phyloP scores from a whole-genome alignment of 2,329 filamentous ascomycete genomes.

The Ceratocystis lukuohia region DNA sequence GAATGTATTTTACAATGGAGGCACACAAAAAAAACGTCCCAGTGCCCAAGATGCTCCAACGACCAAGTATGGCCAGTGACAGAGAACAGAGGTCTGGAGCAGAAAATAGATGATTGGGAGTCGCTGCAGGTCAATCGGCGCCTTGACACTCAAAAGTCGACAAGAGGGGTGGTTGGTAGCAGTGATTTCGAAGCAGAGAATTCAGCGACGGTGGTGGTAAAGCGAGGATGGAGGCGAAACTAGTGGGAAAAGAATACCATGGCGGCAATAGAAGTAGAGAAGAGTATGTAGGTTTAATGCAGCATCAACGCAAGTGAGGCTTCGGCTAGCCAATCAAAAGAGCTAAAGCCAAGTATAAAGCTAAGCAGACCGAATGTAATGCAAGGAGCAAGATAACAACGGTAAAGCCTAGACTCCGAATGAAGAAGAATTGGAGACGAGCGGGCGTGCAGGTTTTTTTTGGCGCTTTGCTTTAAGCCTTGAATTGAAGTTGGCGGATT shows the following conservation, averaged over 20 bases:
- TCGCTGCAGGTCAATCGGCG: slow-evolving; percentile 15
- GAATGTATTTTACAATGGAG: background rate
- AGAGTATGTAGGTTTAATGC: background rate
- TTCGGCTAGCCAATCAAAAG: background rate
- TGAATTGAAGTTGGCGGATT: background rate
- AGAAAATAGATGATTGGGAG: background rate
- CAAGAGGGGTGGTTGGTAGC: background rate
- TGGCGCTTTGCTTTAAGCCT: background rate
- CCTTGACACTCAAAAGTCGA: background rate
- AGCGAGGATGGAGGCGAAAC: background rate
- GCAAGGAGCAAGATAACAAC: background rate
- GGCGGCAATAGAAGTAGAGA: background rate
- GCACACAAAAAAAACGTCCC: background rate
- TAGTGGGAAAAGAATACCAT: background rate
- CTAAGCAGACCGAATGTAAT: background rate
- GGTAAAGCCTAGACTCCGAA: background rate
- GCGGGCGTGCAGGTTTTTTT: background rate
- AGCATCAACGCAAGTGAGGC: slow-evolving; percentile 1
- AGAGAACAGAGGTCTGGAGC: background rate
- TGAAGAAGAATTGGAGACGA: slow-evolving; percentile 8
- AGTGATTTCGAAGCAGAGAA: background rate
- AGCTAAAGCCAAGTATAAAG: background rate
- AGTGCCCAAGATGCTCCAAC: background rate
- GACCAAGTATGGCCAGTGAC: background rate
- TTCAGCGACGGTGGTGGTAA: background rate